phyloP scores from a whole-genome alignment of 2,329 filamentous ascomycete species.

The Botrytis deweyae region DNA sequence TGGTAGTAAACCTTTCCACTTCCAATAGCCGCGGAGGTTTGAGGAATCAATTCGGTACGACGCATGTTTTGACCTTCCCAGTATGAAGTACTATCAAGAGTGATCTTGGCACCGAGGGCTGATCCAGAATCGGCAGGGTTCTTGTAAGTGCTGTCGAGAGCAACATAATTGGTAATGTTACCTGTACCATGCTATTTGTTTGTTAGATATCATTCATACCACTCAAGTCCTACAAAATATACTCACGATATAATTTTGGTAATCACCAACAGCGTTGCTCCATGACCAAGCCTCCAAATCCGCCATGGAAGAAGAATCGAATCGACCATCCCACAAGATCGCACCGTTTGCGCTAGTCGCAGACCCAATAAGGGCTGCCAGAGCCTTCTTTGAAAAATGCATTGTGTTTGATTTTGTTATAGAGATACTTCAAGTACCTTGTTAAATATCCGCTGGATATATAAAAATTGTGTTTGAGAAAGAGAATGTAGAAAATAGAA shows the following conservation, averaged over 20 bases:
- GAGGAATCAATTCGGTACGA: conserved; percentile 71
- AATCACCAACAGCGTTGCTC: conserved; percentile 66
- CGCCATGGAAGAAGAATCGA: conserved; percentile 56
- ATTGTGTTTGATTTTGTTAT: conserved; percentile 23
- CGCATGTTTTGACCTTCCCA: conserved; percentile 75
- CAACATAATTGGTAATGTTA: conserved; percentile 40
- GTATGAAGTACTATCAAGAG: conserved; percentile 60
- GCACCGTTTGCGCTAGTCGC: conserved; percentile 45
- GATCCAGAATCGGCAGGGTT: conserved; percentile 56
- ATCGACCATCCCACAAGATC: conserved; percentile 64
- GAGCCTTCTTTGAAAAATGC: conserved; percentile 30
- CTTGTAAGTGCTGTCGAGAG: conserved; percentile 51
- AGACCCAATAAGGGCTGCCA: conserved; percentile 30
- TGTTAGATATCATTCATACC: conserved; percentile 10
- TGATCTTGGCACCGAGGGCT: conserved; percentile 66
- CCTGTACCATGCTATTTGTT: conserved; percentile 55
- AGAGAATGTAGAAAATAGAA: conserved; percentile 7
- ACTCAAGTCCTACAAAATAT: background rate
- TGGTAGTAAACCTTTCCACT: conserved; percentile 69
- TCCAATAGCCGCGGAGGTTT: conserved; percentile 64
- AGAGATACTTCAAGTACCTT: conserved; percentile 16
- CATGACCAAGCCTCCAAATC: conserved; percentile 64
- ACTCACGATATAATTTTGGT: conserved; percentile 68
- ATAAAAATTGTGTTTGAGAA: background rate
- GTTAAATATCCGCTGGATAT: conserved; percentile 7